Evolutionary conservation across 371 early-diverging fungal genomes (phyloP), one percentile per base, ranked within the genome.

Genomic region (Mortierella sp.): DNA sequence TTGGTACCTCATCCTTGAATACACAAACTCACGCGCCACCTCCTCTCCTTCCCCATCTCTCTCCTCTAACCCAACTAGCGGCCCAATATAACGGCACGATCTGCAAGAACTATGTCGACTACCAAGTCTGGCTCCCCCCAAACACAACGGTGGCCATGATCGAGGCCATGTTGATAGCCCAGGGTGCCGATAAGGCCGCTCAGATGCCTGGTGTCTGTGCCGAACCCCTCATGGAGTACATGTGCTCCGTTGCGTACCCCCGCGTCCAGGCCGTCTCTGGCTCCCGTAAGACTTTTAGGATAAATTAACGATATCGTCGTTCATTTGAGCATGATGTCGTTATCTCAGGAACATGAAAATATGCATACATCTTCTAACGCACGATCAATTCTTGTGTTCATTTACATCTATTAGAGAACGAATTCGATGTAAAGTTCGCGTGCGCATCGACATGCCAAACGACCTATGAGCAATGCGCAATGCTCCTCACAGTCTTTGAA

Each of bases 371-470:
- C 16, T n/a, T 43, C 27, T 38, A 75, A 70, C 35, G 29, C 14
- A 1, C 38, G n/a, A 58, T n/a, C 56, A 46, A 21, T 43, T 29
- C 58, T n/a, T 54, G 10, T 56, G 8, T 56, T 8, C 41, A 41
- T 41, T 63, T 16, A 51, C 51, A 21, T 18, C 18, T 10, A 68
- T 24, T 75, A 84, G 84, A 48, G 21, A 81, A 76, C 38, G 38
- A 16, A 32, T 82, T 18, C 54, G 78, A 82, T 27, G 79, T 87
- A 12, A 65, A 74, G 44, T 89, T 89, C 74, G 89, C 91, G 2
- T 93, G 93, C 76, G 70, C 79, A 41, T 89, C 91, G 12, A 88
- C 91, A 24, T 93, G 93, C 73, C 72, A 90, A 21, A 80, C 76
- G 18, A 89, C 85, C 0, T 54, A 75, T 3, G 35, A 79, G 7